Evolutionary conservation across 441 rosid species (phyloP), one percentile per base, ranked within the genome.

Genomic region (Arabidopsis hybrid): DNA sequence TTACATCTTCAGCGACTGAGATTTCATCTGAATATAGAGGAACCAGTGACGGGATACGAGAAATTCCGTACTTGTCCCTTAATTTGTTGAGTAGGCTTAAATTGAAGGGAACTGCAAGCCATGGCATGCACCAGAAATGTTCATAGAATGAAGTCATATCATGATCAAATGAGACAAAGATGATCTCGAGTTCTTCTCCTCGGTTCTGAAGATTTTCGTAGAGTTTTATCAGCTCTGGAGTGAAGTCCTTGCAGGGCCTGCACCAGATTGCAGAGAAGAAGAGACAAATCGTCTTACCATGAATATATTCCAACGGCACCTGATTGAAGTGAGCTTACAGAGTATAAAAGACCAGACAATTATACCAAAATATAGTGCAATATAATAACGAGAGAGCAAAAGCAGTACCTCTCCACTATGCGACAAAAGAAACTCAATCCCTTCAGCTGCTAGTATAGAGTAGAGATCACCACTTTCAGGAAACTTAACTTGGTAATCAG

Each of bases 211-310:
- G 74, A 52, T 35, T 69, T 64, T 84, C 78, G 16, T 88, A 90
- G 49, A 88, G 78, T 62, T 84, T 87, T 69, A 86, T 81, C 71
- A 91, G 84, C 67, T 83, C 85, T 36, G 95, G 97, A 32, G 67
- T 75, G 72, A 91, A 91, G 39, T 74, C 58, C 60, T 83, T 87
- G 70, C 95, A 89, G 18, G 97, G 97, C 79, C 87, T 85, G 83
- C 97, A 87, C 97, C 95, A 88, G 84, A 86, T 89, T 72, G 93
- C 95, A 1, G 95, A 91, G 82, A 89, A 91, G 81, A 89, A 86
- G 70, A 90, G 85, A 82, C 86, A 89, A 69, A 86, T 62, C 11
- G 71, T 74, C 83, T 76, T 88, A 52, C 87, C 87, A 29, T 74
- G 83, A 60, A 82, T 75, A 21, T 85, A 83, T 69, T 89, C 78